These are phyloP conservation scores for Cladosporium oxysporum DNA, from an alignment of 2,329 filamentous ascomycete species.

Conservation along the genomic window DNA sequence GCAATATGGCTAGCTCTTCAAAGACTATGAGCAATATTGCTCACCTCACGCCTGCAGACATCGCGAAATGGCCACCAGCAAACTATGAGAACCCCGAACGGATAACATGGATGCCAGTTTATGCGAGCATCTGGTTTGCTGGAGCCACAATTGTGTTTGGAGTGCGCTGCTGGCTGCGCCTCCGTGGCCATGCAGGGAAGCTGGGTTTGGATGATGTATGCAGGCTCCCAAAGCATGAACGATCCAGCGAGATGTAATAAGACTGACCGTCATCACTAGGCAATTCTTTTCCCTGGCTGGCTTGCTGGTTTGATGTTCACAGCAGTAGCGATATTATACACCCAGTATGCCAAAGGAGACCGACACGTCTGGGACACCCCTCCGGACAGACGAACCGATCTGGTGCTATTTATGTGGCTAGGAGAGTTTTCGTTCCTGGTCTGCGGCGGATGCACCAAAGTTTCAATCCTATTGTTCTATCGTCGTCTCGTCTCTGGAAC, in stretches of 20 bases:
- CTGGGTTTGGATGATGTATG: conserved; percentile 38
- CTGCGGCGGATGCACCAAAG: conserved; percentile 38
- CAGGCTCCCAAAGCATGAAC: neutral
- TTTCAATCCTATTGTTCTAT: conserved; percentile 46
- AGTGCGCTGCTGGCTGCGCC: conserved; percentile 34
- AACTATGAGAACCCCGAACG: conserved; percentile 25
- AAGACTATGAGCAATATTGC: conserved; percentile 21
- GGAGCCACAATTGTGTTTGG: conserved; percentile 31
- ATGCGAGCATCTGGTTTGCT: conserved; percentile 31
- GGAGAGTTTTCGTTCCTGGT: conserved; percentile 38
- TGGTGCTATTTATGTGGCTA: conserved; percentile 37
- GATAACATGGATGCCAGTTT: conserved; percentile 29
- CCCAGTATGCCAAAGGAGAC: conserved; percentile 34
- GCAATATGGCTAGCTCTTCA: conserved; percentile 1
- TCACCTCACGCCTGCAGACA: conserved; percentile 17
- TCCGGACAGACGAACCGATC: neutral
- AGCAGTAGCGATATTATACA: conserved; percentile 26
- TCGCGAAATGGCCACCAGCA: conserved; percentile 22
- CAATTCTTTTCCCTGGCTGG: conserved; percentile 30
- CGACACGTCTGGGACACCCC: conserved; percentile 42
- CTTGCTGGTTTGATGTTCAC: conserved; percentile 29
- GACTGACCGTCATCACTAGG: conserved; percentile 20
- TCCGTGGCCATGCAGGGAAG: conserved; percentile 30
- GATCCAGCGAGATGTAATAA: neutral
- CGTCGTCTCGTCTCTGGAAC: conserved; percentile 42